Evolutionary conservation across 2,329 filamentous ascomycete species (phyloP).

Genomic region (Colletotrichum sojae): DNA sequence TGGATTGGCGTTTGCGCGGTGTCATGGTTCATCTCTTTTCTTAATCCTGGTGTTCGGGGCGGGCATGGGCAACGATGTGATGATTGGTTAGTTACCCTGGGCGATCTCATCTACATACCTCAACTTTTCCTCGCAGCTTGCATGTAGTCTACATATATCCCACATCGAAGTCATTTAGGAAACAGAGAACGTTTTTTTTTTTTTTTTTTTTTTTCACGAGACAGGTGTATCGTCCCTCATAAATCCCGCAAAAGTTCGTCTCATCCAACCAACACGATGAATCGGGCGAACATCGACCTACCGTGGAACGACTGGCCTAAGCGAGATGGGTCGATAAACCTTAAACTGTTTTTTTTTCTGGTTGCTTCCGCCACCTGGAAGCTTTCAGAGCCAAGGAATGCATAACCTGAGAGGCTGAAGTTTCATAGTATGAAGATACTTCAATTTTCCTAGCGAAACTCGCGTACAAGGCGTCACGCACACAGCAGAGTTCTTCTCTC

Average conservation of each 20-base stretch:
- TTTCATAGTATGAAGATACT: no score
- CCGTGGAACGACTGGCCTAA: constrained; percentile 1
- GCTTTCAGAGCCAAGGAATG: background rate
- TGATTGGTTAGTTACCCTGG: constrained; percentile 31
- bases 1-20: background rate
- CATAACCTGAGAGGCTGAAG: background rate
- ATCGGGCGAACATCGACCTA: constrained; percentile 11
- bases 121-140: constrained; percentile 18
- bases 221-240: background rate
- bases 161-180: constrained; percentile 17
- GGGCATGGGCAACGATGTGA: constrained; percentile 37
- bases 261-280: background rate
- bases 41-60: constrained; percentile 18
- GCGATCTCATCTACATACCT: constrained; percentile 37
- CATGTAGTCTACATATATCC: constrained; percentile 13
- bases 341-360: background rate
- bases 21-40: background rate
- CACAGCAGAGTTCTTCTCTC: no score
- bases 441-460: no score
- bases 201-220: background rate
- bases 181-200: constrained; percentile 21
- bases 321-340: constrained; percentile 24
- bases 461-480: no score
- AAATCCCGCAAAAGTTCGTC: constrained; percentile 9
- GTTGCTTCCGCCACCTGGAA: constrained; percentile 2